phyloP scores from a whole-genome alignment of 768 basidiomycete species.

The Suillus sp. region DNA sequence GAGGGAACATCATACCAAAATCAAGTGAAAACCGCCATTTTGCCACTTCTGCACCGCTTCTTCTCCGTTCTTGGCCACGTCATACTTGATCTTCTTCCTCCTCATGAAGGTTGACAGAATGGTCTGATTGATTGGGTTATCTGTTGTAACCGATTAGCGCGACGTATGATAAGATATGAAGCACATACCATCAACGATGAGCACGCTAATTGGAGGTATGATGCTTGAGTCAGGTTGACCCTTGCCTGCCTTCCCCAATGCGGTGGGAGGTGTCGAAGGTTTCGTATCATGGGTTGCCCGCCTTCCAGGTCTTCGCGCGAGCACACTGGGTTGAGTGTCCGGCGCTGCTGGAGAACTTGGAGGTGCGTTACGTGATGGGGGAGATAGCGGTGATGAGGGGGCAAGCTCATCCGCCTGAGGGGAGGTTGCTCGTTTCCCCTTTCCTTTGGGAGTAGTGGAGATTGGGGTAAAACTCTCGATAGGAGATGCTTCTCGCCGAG shows the following conservation, averaged over 20 bases:
- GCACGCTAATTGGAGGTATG: constrained; percentile 94
- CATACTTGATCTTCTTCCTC: constrained; percentile 93
- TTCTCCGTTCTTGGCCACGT: constrained; percentile 90
- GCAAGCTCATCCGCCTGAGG: constrained; percentile 31
- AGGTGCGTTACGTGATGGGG: constrained; percentile 32
- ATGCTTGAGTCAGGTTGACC: constrained; percentile 63
- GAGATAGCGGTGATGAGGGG: constrained; percentile 12
- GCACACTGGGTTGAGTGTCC: constrained; percentile 25
- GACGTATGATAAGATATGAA: constrained; percentile 6
- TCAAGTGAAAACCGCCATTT: constrained; percentile 91
- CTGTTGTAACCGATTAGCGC: constrained; percentile 44
- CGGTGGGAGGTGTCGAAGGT: constrained; percentile 28
- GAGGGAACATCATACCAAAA: constrained; percentile 66
- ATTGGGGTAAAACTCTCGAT: constrained; percentile 18
- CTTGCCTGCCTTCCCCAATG: constrained; percentile 51
- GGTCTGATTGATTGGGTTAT: constrained; percentile 98
- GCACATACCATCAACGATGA: constrained; percentile 91
- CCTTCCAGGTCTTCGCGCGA: constrained; percentile 33
- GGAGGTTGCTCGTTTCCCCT: constrained; percentile 32
- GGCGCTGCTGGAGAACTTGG: constrained; percentile 35
- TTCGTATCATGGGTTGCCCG: constrained; percentile 34
- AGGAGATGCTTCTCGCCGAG: constrained; percentile 31
- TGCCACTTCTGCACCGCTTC: constrained; percentile 97
- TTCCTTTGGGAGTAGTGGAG: constrained; percentile 21
- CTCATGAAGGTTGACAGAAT: constrained; percentile 97